Percentiles rank a stretch among this genome's conserved stretches.
Evolutionary conservation across 2,329 filamentous ascomycete genomes (phyloP).

Genomic region (Xylariaceae sp.): DNA sequence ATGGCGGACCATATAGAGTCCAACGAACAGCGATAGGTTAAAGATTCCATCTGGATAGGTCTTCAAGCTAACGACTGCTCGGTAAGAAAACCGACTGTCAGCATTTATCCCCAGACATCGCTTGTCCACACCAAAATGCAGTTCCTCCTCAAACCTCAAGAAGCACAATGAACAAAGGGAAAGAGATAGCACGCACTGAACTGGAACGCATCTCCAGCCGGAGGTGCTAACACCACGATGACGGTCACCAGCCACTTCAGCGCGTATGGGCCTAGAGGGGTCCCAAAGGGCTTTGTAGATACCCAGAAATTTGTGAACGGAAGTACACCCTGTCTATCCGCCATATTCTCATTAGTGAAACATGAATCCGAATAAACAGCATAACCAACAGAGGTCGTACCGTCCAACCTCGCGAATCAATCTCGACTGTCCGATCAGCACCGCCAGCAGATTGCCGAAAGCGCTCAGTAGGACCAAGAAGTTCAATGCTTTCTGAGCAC

Average conservation of each 20-base stretch:
- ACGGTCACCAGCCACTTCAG: constrained; percentile 54
- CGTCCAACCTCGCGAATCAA: constrained; percentile 57
- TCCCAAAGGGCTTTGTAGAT: constrained; percentile 59
- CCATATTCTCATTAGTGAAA: background rate
- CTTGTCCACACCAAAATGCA: too few species aligned
- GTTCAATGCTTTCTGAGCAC: constrained; percentile 50
- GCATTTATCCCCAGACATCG: too few species aligned
- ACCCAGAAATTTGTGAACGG: constrained; percentile 58
- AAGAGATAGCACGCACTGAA: constrained; percentile 47
- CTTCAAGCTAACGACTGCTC: constrained; percentile 53
- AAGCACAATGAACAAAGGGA: too few species aligned
- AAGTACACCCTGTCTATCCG: constrained; percentile 52
- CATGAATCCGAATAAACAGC: background rate
- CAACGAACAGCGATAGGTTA: constrained; percentile 50
- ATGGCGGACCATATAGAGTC: constrained; percentile 54
- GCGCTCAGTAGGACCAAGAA: constrained; percentile 54
- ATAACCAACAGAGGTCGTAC: constrained; percentile 22
- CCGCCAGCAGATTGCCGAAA: constrained; percentile 55
- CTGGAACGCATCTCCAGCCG: constrained; percentile 61
- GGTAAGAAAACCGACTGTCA: constrained; percentile 5
- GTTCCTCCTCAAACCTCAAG: too few species aligned
- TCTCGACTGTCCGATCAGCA: constrained; percentile 52
- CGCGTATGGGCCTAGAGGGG: constrained; percentile 55
- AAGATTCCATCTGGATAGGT: constrained; percentile 59
- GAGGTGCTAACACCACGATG: constrained; percentile 57